phyloP scores from a whole-genome alignment of 768 basidiomycete species.

The Tulasnella sp. region DNA sequence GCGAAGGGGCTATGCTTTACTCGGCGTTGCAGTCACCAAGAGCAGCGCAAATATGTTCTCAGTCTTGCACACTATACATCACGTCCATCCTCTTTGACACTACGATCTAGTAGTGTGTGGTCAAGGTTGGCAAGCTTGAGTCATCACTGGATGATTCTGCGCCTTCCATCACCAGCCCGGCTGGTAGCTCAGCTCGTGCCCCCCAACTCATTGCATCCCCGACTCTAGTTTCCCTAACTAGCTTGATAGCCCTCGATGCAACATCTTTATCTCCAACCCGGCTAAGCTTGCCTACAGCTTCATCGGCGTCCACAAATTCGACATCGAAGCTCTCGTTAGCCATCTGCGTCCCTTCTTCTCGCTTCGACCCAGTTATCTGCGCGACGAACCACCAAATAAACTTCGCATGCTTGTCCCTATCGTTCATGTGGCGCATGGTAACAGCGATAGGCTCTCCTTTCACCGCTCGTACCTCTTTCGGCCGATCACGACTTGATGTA shows the following conservation, averaged over 20 bases:
- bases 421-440: neutral
- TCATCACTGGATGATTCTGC: too few species aligned
- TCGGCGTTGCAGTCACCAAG: too few species aligned
- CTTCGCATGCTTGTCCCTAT: neutral
- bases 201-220: too few species aligned
- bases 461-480: neutral
- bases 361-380: neutral
- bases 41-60: too few species aligned
- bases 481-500: constrained; percentile 20
- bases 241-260: neutral
- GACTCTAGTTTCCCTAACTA: constrained; percentile 4
- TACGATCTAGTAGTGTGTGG: too few species aligned
- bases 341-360: constrained; percentile 6
- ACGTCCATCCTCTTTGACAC: too few species aligned
- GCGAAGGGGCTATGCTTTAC: too few species aligned
- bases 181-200: too few species aligned
- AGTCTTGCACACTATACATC: too few species aligned
- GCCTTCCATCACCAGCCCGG: too few species aligned
- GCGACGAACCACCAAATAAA: constrained; percentile 15
- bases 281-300: constrained; percentile 5
- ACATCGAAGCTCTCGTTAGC: constrained; percentile 1
- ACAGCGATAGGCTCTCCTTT: constrained; percentile 11
- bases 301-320: constrained; percentile 3
- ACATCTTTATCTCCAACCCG: constrained; percentile 6
- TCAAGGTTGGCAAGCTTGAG: too few species aligned